A percentile compares a stretch with the other conserved stretches of the same genome.
Evolutionary conservation across 768 basidiomycete genomes (phyloP).

Genomic region (Paxillus rubicundulus): DNA sequence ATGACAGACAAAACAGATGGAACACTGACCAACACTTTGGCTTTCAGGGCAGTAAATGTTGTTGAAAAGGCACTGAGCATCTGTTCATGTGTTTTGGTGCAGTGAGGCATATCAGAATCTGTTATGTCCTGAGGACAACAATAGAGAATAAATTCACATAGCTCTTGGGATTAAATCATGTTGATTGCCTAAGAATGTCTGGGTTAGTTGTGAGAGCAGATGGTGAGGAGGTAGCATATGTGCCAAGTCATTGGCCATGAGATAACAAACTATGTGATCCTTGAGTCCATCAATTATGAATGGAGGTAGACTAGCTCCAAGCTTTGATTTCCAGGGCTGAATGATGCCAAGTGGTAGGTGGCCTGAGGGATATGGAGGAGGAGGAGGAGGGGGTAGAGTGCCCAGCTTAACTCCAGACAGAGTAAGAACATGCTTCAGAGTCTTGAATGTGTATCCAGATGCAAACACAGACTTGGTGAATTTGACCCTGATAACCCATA

Average conservation of each 20-base stretch:
- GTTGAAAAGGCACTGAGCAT: neutral
- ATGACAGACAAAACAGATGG: neutral
- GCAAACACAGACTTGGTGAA: neutral
- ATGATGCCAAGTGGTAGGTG: neutral
- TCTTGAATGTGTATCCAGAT: neutral
- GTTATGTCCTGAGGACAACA: neutral
- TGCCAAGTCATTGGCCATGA: neutral
- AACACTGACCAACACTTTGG: neutral
- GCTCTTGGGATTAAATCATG: neutral
- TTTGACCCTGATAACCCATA: neutral
- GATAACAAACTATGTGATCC: neutral
- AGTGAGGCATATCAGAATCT: slow-evolving; percentile 9
- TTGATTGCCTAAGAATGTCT: slow-evolving; percentile 1
- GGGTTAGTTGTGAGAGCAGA: neutral
- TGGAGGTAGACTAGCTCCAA: neutral
- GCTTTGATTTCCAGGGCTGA: neutral
- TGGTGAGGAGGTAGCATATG: neutral
- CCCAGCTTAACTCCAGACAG: neutral
- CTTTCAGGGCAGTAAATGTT: neutral
- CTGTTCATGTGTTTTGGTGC: neutral
- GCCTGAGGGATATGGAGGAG: neutral
- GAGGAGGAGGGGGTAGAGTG: neutral
- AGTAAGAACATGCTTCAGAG: neutral
- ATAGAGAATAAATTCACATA: neutral
- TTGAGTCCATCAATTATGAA: neutral